These are phyloP conservation scores for Fusarium ramigenum DNA, from an alignment of 2,329 filamentous ascomycete species.

Conservation along the genomic window DNA sequence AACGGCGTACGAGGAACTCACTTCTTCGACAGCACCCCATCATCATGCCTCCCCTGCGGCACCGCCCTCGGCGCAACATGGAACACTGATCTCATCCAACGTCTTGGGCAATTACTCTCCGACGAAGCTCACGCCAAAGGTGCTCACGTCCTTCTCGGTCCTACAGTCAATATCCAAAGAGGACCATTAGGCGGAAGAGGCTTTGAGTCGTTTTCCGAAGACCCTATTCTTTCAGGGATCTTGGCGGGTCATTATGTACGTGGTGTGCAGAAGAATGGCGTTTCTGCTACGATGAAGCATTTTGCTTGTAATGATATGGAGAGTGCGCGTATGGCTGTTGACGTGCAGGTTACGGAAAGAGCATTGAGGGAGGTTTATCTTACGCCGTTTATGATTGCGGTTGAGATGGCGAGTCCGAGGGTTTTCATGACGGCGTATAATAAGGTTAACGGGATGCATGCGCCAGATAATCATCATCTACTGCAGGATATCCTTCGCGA, in stretches of 20 bases:
- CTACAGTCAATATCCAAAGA: not conserved
- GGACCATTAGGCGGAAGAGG: not conserved
- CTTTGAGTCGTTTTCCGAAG: not conserved
- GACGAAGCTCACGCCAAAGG: slow-evolving; percentile 3
- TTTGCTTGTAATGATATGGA: slow-evolving; percentile 29
- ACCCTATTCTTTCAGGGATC: not conserved
- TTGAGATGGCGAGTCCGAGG: not conserved
- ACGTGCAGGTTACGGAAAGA: not conserved
- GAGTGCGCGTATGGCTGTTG: slow-evolving; percentile 17
- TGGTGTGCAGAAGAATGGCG: not conserved
- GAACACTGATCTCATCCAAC: not conserved
- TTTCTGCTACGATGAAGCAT: slow-evolving; percentile 25
- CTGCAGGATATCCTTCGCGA: not conserved
- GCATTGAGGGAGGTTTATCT: not conserved
- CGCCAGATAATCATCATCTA: not conserved
- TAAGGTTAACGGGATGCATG: not conserved
- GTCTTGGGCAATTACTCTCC: not conserved
- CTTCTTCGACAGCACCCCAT: slow-evolving; percentile 38
- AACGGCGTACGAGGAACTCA: slow-evolving; percentile 35
- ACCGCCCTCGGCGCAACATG: slow-evolving; percentile 13
- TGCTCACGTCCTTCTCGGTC: not conserved
- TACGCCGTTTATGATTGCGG: slow-evolving; percentile 1
- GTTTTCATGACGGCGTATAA: not conserved
- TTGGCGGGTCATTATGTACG: not conserved
- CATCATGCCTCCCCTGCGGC: slow-evolving; percentile 34